Conservation (phyloP, 768 basidiomycete genomes). For the Hypholoma fasciculare region DNA sequence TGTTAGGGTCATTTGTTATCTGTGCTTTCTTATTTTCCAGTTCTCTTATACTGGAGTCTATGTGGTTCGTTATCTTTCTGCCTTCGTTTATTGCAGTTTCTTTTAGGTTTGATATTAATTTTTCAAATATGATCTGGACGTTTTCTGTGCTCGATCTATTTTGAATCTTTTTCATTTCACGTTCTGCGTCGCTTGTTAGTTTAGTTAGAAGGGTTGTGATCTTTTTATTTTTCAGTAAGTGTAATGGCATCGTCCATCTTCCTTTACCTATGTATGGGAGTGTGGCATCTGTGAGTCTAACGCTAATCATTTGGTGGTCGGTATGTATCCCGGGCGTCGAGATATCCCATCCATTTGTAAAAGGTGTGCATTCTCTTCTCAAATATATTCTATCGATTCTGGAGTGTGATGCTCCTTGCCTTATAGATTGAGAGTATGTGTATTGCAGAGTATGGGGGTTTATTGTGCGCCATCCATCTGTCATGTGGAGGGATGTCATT, state of each 20-base stretch:
- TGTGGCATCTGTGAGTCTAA: conserved; percentile 15
- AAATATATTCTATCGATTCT: conserved; percentile 38
- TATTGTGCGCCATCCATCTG: conserved; percentile 33
- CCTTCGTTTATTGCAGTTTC: neutral
- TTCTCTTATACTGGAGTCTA: neutral
- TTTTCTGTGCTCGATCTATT: neutral
- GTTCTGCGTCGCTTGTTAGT: neutral
- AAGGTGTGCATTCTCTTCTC: conserved; percentile 3
- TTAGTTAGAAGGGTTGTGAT: conserved; percentile 1
- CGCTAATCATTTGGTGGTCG: conserved; percentile 32
- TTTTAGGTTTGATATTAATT: neutral
- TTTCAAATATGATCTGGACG: neutral
- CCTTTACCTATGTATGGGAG: conserved; percentile 31
- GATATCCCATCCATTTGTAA: conserved; percentile 23
- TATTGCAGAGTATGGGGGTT: conserved; percentile 20
- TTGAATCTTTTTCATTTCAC: neutral
- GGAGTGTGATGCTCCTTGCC: conserved; percentile 17
- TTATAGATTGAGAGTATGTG: conserved; percentile 24
- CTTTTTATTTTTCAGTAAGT: conserved; percentile 4
- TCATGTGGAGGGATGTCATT: conserved; percentile 13
- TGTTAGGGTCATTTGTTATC: neutral
- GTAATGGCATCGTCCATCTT: conserved; percentile 27
- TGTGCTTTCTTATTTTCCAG: neutral
- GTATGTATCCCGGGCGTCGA: conserved; percentile 16
- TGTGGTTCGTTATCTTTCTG: neutral